Conservation (phyloP, 2,329 filamentous ascomycete species). For the Cordyceps cateniannulata region DNA sequence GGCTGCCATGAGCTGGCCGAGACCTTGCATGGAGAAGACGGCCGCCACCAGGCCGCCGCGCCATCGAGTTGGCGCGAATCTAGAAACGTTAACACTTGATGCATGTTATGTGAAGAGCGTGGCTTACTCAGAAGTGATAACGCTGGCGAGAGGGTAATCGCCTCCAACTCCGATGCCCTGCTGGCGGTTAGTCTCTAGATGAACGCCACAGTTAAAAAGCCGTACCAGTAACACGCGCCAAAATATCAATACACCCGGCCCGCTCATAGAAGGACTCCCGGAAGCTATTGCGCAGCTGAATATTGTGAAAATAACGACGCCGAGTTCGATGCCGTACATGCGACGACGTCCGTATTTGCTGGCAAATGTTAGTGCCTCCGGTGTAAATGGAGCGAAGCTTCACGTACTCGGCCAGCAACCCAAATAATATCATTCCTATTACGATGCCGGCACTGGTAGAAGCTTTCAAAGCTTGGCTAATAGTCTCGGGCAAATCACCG, state of each 20-base stretch:
- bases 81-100: conserved; percentile 23
- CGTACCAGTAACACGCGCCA: conserved; percentile 67
- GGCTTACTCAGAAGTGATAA: conserved; percentile 67
- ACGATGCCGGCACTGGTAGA: conserved; percentile 74
- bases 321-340: conserved; percentile 76
- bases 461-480: conserved; percentile 74
- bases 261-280: conserved; percentile 52
- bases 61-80: conserved; percentile 75
- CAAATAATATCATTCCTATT: conserved; percentile 70
- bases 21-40: conserved; percentile 79
- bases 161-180: conserved; percentile 69
- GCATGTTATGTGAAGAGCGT: conserved; percentile 3
- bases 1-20: conserved; percentile 69
- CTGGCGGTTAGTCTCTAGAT: not conserved
- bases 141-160: conserved; percentile 73
- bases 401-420: conserved; percentile 62
- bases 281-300: conserved; percentile 59
- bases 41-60: conserved; percentile 77
- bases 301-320: conserved; percentile 65
- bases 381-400: not conserved
- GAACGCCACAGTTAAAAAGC: not conserved
- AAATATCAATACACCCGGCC: conserved; percentile 59
- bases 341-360: conserved; percentile 63
- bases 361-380: not conserved
- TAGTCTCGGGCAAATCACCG: conserved; percentile 53